Evolutionary conservation across 441 rosid genomes (phyloP).

Genomic region (Lagerstroemia fauriei): DNA sequence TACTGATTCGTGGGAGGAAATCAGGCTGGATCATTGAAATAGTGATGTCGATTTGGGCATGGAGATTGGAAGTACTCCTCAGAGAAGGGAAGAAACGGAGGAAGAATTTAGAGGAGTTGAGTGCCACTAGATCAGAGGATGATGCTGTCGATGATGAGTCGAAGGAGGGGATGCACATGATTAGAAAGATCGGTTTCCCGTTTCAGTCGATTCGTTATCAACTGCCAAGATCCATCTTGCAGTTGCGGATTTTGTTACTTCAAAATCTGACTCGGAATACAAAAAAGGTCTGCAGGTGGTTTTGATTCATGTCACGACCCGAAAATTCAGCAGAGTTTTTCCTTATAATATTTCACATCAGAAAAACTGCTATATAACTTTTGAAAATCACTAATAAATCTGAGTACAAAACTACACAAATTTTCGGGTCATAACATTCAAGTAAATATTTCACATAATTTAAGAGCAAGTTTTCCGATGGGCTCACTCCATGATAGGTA

Average conservation of each 20-base stretch:
- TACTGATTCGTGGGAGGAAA: constrained; percentile 28
- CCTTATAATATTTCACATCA: too few species aligned
- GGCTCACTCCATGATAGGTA: too few species aligned
- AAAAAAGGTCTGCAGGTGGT: too few species aligned
- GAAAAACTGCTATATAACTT: too few species aligned
- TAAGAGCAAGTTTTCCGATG: too few species aligned
- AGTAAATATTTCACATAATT: too few species aligned
- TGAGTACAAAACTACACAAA: too few species aligned
- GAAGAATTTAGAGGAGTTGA: constrained; percentile 20
- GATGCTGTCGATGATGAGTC: constrained; percentile 17
- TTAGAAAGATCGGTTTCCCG: constrained; percentile 44
- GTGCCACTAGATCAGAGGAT: constrained; percentile 13
- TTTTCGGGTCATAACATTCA: too few species aligned
- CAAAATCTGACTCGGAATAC: too few species aligned
- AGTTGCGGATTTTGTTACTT: constrained; percentile 21
- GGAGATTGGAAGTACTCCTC: constrained; percentile 2
- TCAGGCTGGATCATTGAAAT: constrained; percentile 3
- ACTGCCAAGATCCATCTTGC: constrained; percentile 45
- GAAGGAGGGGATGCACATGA: constrained; percentile 34
- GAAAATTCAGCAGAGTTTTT: too few species aligned
- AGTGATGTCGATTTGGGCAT: constrained; percentile 6
- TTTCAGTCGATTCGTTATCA: constrained; percentile 53
- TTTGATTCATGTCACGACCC: too few species aligned
- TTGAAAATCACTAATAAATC: too few species aligned
- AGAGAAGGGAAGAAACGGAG: constrained; percentile 16